A percentile compares a stretch with the other conserved stretches of the same genome.
Evolutionary conservation across 1,284 basidiomycete species (phyloP).

Genomic region (Austroboletus niveus): DNA sequence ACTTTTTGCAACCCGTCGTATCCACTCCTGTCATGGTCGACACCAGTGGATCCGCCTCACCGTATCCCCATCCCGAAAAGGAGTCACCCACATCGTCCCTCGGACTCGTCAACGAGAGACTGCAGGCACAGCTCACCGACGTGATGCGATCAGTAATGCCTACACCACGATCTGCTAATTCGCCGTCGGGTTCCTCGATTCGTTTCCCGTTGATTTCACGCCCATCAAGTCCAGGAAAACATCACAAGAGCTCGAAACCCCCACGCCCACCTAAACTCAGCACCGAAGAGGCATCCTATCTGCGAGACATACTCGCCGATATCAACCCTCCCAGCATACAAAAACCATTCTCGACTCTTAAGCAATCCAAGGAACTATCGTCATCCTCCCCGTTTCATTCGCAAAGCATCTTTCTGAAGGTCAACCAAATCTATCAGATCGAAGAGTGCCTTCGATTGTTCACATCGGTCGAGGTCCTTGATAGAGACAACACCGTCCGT

Average conservation of each 20-base stretch:
- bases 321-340: slow-evolving; percentile 36
- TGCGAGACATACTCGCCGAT: slow-evolving; percentile 65
- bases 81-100: slow-evolving; percentile 20
- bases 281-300: slow-evolving; percentile 57
- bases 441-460: slow-evolving; percentile 83
- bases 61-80: slow-evolving; percentile 13
- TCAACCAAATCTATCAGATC: slow-evolving; percentile 27
- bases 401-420: slow-evolving; percentile 28
- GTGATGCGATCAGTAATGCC: slow-evolving; percentile 28
- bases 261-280: slow-evolving; percentile 53
- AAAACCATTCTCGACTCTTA: slow-evolving; percentile 48
- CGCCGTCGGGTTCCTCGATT: slow-evolving; percentile 16
- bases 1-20: not conserved
- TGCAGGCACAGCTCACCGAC: slow-evolving; percentile 26
- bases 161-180: slow-evolving; percentile 13
- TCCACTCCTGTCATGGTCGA: slow-evolving; percentile 3
- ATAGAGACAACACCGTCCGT: slow-evolving; percentile 92
- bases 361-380: slow-evolving; percentile 30
- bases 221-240: slow-evolving; percentile 18
- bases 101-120: slow-evolving; percentile 26
- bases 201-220: slow-evolving; percentile 25
- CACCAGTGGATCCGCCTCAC: not conserved
- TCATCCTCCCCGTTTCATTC: slow-evolving; percentile 7
- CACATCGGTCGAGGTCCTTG: slow-evolving; percentile 86
- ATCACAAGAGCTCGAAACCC: slow-evolving; percentile 36